Base-by-base conservation (phyloP, 768 basidiomycete species). In the Mycena alexandri region DNA sequence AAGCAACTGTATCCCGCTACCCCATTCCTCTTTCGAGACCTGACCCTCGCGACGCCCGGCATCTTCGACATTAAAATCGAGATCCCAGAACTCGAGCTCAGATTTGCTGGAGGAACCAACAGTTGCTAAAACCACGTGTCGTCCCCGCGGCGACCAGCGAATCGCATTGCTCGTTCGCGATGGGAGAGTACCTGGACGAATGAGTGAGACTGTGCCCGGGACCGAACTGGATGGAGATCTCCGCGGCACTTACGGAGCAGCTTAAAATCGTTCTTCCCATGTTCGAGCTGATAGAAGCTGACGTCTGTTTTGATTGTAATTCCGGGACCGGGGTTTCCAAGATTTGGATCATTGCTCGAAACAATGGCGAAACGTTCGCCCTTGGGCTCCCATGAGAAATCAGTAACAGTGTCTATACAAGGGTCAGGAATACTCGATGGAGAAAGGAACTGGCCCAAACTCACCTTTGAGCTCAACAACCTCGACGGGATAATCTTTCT, bases 311-410 rank as follows among this genome's bases (percentile, higher is more conserved):
- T 98, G 82, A 96, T 90, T n/a, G 94, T 94, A 69, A 93, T 87
- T 66, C 96, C 97, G 46, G 94, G 93, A 5, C 90, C 93, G 62
- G 93, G 88, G 78, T 94, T 95, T 51, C 93, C 94, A 38, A 95
- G 86, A 78, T 97, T 98, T 53, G 96, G 95, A 77, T 99, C 98
- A 78, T 83, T 93, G 68, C 93, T 95, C 5, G 96, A 94, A 61
- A 99, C 93, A 70, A 99, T 95, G 47, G 94, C 95, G 81, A 99
- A 99, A 38, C 98, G 91, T 75, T 94, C 92, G 68, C 97, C 95
- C 78, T 92, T 92, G n/a, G 98, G 97, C 79, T 99, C 98, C 98
- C 98, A 99, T 51, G 95, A 95, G 79, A 99, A 99, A 74, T 97
- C 95, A 59, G 90, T 91, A 43, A 97, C 97, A 42, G 95, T 90